These are phyloP conservation scores for Camelina laxa DNA, from an alignment of 345 rosid genomes.

Conservation along the genomic window DNA sequence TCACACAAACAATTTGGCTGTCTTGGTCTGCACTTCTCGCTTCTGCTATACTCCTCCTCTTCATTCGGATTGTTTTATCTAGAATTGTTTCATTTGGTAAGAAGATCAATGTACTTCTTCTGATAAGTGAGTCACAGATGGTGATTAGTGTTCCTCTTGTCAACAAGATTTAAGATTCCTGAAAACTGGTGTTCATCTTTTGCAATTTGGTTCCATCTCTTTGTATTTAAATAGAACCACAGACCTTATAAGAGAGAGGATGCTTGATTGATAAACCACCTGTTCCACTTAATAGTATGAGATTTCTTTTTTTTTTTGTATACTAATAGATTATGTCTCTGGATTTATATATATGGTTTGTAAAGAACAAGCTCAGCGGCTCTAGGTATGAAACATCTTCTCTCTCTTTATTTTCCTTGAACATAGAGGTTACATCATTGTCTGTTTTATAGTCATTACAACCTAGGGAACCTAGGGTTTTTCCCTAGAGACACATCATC, in stretches of 20 bases:
- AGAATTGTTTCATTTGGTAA: not conserved
- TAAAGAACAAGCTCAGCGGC: too few species aligned
- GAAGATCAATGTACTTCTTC: constrained; percentile 3
- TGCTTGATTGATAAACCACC: constrained; percentile 24
- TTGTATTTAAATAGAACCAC: not conserved
- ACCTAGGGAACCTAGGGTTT: too few species aligned
- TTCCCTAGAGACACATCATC: too few species aligned
- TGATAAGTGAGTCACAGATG: not conserved
- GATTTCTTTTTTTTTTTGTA: too few species aligned
- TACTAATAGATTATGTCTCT: too few species aligned
- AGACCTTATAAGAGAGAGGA: not conserved
- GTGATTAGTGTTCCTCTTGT: not conserved
- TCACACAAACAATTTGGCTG: constrained; percentile 99
- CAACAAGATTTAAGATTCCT: too few species aligned
- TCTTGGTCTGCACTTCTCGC: constrained; percentile 97
- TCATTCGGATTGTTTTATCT: not conserved
- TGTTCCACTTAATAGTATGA: not conserved
- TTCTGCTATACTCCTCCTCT: constrained; percentile 64
- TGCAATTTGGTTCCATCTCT: not conserved
- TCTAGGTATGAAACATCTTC: too few species aligned
- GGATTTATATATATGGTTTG: too few species aligned
- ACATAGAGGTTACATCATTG: too few species aligned
- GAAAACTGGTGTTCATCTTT: not conserved
- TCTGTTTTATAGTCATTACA: too few species aligned
- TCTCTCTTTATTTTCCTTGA: too few species aligned